Base-by-base conservation (phyloP, 768 basidiomycete species). In the Naganishia friedmannii region DNA sequence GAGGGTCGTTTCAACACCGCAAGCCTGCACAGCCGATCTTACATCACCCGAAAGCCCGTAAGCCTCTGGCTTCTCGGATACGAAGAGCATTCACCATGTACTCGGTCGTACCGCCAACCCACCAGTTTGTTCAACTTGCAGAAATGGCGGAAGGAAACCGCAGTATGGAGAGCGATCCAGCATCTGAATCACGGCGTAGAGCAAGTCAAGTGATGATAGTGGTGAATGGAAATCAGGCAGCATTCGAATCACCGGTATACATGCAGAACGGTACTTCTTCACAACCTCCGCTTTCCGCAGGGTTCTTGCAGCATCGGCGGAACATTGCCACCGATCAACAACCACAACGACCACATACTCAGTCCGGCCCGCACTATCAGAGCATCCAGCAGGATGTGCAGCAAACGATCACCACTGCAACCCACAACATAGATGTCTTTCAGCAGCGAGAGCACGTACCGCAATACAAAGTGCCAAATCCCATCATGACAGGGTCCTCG, bases 281-380 rank as follows among this genome's bases (percentile, higher is more conserved):
- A 42, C 39, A 58, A 23, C 29, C 23, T 4, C 60, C 42, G 31
- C 21, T 34, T 34, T 32, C 29, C 60, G 60, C 23, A 10, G 57
- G 57, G n/a, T 63, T 63, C 19, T 28, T 63, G 26, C 60, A 63
- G 28, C 60, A 63, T 45, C 60, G 60, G 6, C 42, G 13, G 28
- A 26, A 28, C 42, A 45, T 63, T 12, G 19, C 42, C 26, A 63
- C 39, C 12, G 28, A 42, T 63, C 39, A 46, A 28, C 60, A 42
- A 42, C 23, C 8, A 13, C 60, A 29, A 10, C 54, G 1, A 31
- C 54, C 54, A 26, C 53, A 26, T 32, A 57, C 55, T 57, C 53
- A 54, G 26, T 2, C 53, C 26, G 21, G 45, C 17, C 45, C 6
- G 45, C 45, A 21, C 17, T 51, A 51, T 51, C 48, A 51, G n/a